Evolutionary conservation across 768 basidiomycete species (phyloP).

Genomic region (Coprinopsis strossmayeri): DNA sequence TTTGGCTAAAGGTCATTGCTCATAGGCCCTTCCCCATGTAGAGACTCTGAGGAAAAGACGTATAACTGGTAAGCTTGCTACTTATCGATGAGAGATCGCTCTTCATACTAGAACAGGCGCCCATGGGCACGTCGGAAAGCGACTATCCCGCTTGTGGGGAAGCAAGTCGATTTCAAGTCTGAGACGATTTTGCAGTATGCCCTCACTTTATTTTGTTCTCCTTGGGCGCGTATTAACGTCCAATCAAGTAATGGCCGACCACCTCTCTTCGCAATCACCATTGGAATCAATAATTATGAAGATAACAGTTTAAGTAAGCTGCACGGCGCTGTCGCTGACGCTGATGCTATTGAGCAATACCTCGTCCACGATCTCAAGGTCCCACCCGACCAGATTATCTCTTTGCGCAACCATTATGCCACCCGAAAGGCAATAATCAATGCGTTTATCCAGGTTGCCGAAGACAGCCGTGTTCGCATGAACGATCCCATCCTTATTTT

Average conservation of each 20-base stretch:
- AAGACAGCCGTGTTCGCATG: conserved; percentile 16
- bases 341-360: conserved; percentile 29
- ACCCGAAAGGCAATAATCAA: conserved; percentile 28
- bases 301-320: conserved; percentile 20
- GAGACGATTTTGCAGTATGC: not conserved
- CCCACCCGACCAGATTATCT: conserved; percentile 25
- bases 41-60: too few species aligned
- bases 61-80: too few species aligned
- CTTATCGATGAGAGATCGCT: too few species aligned
- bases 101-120: not conserved
- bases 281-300: conserved; percentile 36
- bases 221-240: not conserved
- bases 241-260: not conserved
- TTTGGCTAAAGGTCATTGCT: too few species aligned
- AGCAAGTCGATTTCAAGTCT: not conserved
- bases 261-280: conserved; percentile 32
- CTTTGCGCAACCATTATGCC: conserved; percentile 30
- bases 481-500: conserved; percentile 34
- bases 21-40: too few species aligned
- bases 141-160: too few species aligned
- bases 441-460: conserved; percentile 20
- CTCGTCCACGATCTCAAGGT: conserved; percentile 24
- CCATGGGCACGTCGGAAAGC: not conserved
- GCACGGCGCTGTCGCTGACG: conserved; percentile 31
- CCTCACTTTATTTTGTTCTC: too few species aligned